Base-by-base conservation (phyloP, 352 stramenopile genomes). In the Sclerospora graminicola region DNA sequence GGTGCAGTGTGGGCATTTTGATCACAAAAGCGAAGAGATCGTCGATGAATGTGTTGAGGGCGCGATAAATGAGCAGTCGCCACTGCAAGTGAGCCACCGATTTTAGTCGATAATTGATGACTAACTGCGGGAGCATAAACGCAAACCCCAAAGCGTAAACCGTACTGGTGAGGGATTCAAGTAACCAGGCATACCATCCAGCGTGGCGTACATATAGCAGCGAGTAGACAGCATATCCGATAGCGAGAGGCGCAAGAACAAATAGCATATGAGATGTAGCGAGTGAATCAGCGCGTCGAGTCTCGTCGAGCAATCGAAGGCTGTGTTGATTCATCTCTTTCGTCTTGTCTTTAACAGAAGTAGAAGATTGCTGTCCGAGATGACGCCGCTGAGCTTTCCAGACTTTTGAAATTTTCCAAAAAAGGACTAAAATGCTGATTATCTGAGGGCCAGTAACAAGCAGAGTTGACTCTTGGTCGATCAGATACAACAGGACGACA, bases 401-500 rank as follows among this genome's bases (percentile, higher is more conserved):
- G 4, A 83, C 63, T 40, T 85, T 83, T 6, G 65, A 68, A 20
- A 96, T 71, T 56, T 96, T 96, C 83, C 84, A 96, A 11, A 92
- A 45, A 9, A 95, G 79, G 23, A 95, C 82, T 9, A 90, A 48
- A 21, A 74, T 46, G 39, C 72, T 82, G 39, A 89, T 69, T 3
- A 62, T 62, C 5, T 70, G 71, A 8, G 72, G 82, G 8, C 54
- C 63, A 4, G 90, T 91, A 44, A 99, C 94, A 10, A 98, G 62
- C 15, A 98, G 67, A 19, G 86, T 97, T 2, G 88, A 93, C 26
- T 97, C 78, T 61, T 97, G 88, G 42, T 98, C 91, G 39, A 98
- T 66, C 19, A 99, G 75, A 55, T 96, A 99, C 4, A 98, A 50
- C 13, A 98, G 57, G 21, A 98, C 95, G 29, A 99, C 82, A 4